Conservation (phyloP, 441 rosid species). For the Corymbia calophylla region DNA sequence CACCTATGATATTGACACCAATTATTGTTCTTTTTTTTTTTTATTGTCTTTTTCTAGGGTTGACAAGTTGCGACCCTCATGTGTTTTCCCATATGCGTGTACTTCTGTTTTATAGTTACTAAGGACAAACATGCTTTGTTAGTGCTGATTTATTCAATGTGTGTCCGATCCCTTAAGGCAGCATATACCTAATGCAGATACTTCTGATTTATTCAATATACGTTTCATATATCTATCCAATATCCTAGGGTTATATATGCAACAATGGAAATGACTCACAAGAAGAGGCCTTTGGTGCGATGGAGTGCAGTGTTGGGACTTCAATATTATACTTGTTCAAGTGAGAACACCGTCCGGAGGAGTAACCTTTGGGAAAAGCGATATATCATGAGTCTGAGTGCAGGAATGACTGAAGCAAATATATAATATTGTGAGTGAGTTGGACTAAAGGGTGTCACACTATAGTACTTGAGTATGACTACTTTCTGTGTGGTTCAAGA, state of each 20-base stretch:
- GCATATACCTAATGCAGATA: not conserved
- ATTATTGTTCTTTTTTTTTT: not conserved
- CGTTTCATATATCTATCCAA: not conserved
- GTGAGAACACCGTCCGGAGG: not conserved
- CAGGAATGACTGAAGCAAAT: not conserved
- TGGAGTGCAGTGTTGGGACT: not conserved
- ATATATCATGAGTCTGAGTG: not conserved
- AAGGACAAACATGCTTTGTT: not conserved
- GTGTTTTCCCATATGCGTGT: not conserved
- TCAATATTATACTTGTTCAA: not conserved
- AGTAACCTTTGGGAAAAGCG: not conserved
- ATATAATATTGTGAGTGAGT: not conserved
- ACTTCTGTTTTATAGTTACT: not conserved
- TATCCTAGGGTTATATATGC: too few relatives aligned
- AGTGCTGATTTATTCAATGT: not conserved
- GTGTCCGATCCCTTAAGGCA: not conserved
- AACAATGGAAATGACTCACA: not conserved
- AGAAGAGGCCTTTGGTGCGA: fast-evolving
- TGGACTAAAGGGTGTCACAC: not conserved
- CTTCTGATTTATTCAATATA: not conserved
- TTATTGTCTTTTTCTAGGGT: not conserved
- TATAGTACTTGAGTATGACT: not conserved
- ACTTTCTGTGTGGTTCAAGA: not conserved
- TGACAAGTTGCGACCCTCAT: not conserved
- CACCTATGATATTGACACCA: not conserved